phyloP scores from a whole-genome alignment of 2,329 filamentous ascomycete genomes.

The Dactylellina drechsleri region DNA sequence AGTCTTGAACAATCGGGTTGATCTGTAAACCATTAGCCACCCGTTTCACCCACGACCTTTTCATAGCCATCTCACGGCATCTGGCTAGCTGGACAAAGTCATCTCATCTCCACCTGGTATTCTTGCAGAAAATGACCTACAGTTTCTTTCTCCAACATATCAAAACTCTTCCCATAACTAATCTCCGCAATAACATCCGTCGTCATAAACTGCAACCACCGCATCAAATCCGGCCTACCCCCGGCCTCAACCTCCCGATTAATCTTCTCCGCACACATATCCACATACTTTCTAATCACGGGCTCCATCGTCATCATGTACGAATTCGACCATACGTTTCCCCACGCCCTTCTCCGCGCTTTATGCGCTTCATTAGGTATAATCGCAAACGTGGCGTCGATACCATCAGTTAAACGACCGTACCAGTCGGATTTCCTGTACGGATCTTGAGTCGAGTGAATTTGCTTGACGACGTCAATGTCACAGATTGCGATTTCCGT shows the following conservation, averaged over 20 bases:
- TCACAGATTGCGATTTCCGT: constrained; percentile 24
- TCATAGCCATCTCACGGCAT: too few relatives aligned
- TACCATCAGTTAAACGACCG: constrained; percentile 1
- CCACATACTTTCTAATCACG: constrained; percentile 7
- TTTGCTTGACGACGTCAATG: constrained; percentile 1
- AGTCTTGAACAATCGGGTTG: constrained; percentile 21
- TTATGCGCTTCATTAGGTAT: constrained; percentile 4
- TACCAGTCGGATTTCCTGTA: constrained; percentile 34
- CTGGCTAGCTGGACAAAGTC: too few relatives aligned
- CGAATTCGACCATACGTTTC: constrained; percentile 15
- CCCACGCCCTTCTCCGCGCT: constrained; percentile 8
- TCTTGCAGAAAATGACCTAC: constrained; percentile 7
- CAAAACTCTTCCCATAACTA: constrained; percentile 26
- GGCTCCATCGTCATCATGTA: constrained; percentile 24
- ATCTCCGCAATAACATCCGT: constrained; percentile 30
- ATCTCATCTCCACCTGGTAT: too few relatives aligned
- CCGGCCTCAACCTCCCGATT: constrained; percentile 1
- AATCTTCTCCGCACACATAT: constrained; percentile 23
- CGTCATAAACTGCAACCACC: constrained; percentile 25
- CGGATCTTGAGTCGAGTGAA: constrained; percentile 15
- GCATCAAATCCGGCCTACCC: constrained; percentile 6
- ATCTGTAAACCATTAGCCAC: constrained; percentile 2
- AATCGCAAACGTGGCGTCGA: constrained; percentile 1
- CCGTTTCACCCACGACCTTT: too few relatives aligned
- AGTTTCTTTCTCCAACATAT: constrained; percentile 21